Conservation (phyloP, 441 rosid genomes). For the Eruca vesicaria region DNA sequence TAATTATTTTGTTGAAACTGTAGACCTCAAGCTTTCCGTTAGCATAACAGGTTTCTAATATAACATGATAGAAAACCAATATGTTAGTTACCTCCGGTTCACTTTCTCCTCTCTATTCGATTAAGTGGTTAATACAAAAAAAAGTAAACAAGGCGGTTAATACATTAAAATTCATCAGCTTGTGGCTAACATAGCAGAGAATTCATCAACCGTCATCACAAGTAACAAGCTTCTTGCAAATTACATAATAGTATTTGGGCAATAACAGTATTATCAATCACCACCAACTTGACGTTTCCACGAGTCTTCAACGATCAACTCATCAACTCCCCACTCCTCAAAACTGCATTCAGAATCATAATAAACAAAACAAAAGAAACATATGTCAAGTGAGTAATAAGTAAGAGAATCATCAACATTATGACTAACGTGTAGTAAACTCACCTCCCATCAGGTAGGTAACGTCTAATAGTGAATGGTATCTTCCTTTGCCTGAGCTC, state of each 20-base stretch:
- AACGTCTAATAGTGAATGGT: slow-evolving; percentile 84
- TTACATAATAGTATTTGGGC: not conserved
- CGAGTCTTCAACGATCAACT: slow-evolving; percentile 84
- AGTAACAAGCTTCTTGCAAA: not conserved
- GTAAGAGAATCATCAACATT: not conserved
- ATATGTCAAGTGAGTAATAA: not conserved
- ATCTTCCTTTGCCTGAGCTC: slow-evolving; percentile 82
- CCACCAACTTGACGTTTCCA: slow-evolving; percentile 98
- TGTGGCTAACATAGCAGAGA: not conserved
- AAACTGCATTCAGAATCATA: slow-evolving; percentile 43
- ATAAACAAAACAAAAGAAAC: not conserved
- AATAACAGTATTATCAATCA: slow-evolving; percentile 31
- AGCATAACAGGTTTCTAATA: not conserved
- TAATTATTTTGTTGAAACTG: not conserved
- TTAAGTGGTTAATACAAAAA: not conserved
- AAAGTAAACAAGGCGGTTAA: not conserved
- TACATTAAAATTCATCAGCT: not conserved
- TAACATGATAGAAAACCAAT: not conserved
- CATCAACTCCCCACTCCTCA: slow-evolving; percentile 94
- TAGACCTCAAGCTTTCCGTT: not conserved
- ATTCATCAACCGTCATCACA: not conserved
- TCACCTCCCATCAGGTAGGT: slow-evolving; percentile 86
- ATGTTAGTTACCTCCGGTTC: not conserved
- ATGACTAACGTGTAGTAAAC: not conserved
- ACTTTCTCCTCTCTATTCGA: not conserved